Evolutionary conservation across 192 early-diverging fungal species (phyloP).

Genomic region (Pilaira anomala): DNA sequence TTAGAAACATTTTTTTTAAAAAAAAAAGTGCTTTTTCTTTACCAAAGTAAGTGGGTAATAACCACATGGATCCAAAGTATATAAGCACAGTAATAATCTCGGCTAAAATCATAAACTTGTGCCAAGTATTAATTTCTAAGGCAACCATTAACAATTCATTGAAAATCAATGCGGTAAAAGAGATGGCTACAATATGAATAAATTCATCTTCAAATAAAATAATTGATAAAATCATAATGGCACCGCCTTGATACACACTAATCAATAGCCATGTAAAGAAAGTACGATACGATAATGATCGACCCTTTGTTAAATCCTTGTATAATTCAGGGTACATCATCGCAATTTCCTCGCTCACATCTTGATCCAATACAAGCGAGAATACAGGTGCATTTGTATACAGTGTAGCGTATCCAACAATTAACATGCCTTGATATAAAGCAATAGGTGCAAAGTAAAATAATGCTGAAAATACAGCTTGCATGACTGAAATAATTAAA

Average conservation of each 20-base stretch:
- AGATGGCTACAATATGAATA: constrained; percentile 92
- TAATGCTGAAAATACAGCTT: constrained; percentile 94
- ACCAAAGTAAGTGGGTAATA: constrained; percentile 92
- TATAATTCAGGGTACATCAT: constrained; percentile 92
- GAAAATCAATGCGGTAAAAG: constrained; percentile 90
- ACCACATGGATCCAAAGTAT: constrained; percentile 87
- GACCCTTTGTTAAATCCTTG: constrained; percentile 93
- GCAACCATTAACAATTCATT: constrained; percentile 98
- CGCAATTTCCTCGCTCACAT: constrained; percentile 87
- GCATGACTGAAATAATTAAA: constrained; percentile 96
- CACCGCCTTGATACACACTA: constrained; percentile 97
- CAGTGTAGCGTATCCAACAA: constrained; percentile 87
- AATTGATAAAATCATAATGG: constrained; percentile 93
- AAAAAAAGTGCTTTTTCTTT: constrained; percentile 36
- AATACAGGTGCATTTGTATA: constrained; percentile 98
- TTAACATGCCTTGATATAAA: constrained; percentile 84
- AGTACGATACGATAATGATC: constrained; percentile 87
- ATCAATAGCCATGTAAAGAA: constrained; percentile 95
- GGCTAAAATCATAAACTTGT: constrained; percentile 83
- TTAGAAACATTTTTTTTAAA: neutral
- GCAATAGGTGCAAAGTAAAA: constrained; percentile 98
- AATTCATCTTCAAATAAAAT: constrained; percentile 96
- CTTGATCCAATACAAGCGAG: constrained; percentile 88
- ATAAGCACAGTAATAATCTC: constrained; percentile 78
- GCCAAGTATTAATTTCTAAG: constrained; percentile 93